phyloP scores from a whole-genome alignment of 1,284 basidiomycete genomes.

The Ceratobasidium sp. region DNA sequence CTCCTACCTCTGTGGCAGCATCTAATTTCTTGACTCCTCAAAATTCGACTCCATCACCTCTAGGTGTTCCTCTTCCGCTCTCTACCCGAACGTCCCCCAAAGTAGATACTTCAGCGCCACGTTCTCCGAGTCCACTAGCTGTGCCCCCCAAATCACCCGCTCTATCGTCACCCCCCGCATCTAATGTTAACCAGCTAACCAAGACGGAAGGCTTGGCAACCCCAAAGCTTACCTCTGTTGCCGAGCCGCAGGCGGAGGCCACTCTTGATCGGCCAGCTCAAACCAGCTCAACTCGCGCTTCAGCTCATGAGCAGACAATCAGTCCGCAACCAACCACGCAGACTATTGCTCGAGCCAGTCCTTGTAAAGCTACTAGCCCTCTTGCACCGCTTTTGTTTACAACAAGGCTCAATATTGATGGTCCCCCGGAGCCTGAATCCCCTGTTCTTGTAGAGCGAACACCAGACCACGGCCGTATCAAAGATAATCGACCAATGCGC shows the following conservation, averaged over 20 bases:
- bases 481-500: not conserved
- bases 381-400: slow-evolving; percentile 35
- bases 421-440: not conserved
- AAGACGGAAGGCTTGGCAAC: not conserved
- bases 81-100: not conserved
- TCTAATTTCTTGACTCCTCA: slow-evolving; percentile 43
- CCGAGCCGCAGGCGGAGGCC: not conserved
- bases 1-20: slow-evolving; percentile 38
- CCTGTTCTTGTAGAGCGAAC: not conserved
- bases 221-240: not conserved
- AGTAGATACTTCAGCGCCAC: not conserved
- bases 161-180: not conserved
- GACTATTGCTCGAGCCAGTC: slow-evolving; percentile 18
- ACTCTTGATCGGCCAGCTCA: not conserved
- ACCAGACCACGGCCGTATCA: not conserved
- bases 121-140: slow-evolving; percentile 8
- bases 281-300: not conserved
- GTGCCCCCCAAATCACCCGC: slow-evolving; percentile 25
- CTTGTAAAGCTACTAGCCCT: not conserved
- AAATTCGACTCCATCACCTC: slow-evolving; percentile 33
- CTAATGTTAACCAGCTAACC: not conserved
- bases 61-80: slow-evolving; percentile 3
- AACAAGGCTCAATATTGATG: slow-evolving; percentile 13
- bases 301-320: not conserved
- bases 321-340: not conserved